Evolutionary conservation across 2,329 filamentous ascomycete species (phyloP).

Genomic region (Beauveria sp.): DNA sequence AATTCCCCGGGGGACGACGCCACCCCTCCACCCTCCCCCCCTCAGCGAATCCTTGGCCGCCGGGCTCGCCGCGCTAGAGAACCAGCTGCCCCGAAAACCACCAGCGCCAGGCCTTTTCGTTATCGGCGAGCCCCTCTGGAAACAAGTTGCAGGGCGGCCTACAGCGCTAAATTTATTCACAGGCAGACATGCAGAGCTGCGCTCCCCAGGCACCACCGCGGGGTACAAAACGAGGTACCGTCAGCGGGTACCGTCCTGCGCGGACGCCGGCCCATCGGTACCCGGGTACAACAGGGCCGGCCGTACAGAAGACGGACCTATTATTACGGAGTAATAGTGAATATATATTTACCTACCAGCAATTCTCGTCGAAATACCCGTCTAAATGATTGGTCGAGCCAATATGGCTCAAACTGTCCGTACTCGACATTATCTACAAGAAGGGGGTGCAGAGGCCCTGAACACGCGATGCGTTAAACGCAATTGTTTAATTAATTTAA

Average conservation of each 20-base stretch:
- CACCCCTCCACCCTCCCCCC: not conserved
- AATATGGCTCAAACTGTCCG: too few species aligned
- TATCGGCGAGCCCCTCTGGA: slow-evolving; percentile 4
- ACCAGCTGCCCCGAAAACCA: slow-evolving; percentile 1
- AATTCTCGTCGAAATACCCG: too few species aligned
- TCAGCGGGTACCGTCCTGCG: not conserved
- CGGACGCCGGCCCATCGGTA: slow-evolving; percentile 8
- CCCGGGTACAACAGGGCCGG: slow-evolving; percentile 1
- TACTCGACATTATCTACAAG: too few species aligned
- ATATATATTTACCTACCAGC: too few species aligned
- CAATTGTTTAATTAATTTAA: too few species aligned
- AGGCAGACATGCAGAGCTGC: too few species aligned
- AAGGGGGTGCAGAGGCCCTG: too few species aligned
- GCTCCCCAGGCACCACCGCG: not conserved
- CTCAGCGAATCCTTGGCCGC: not conserved
- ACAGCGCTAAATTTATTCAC: too few species aligned
- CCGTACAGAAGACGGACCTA: not conserved
- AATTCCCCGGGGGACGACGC: not conserved
- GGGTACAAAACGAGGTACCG: slow-evolving; percentile 9
- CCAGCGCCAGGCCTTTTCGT: slow-evolving; percentile 2
- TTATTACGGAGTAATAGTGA: too few species aligned
- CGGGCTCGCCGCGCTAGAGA: slow-evolving; percentile 8
- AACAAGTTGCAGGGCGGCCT: not conserved
- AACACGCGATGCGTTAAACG: too few species aligned
- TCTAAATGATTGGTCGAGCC: too few species aligned